These are phyloP conservation scores for Amborella trichopoda DNA, from an alignment of 164 flowering plant genomes.

Conservation along the genomic window DNA sequence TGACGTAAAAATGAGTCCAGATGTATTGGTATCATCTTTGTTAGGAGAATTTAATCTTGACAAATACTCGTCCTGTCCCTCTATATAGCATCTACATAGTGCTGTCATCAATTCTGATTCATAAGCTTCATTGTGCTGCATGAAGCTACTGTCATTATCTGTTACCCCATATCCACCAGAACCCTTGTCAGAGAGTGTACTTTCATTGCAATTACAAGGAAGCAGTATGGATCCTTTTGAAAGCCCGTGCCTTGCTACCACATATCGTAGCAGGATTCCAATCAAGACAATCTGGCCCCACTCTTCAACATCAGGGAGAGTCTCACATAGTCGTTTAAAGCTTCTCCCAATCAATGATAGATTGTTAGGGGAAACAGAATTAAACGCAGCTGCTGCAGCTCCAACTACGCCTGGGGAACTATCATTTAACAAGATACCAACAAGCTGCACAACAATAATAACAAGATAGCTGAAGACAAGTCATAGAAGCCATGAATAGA, in stretches of 20 bases:
- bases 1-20: constrained; percentile 19
- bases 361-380: constrained; percentile 71
- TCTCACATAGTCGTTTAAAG: constrained; percentile 65
- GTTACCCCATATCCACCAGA: constrained; percentile 14
- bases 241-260: constrained; percentile 78
- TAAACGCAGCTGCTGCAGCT: constrained; percentile 93
- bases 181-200: constrained; percentile 22
- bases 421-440: constrained; percentile 65
- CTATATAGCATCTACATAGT: constrained; percentile 67
- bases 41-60: constrained; percentile 32
- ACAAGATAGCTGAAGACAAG: not conserved
- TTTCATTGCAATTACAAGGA: constrained; percentile 18
- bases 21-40: constrained; percentile 5
- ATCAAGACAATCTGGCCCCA: constrained; percentile 92
- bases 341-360: constrained; percentile 58
- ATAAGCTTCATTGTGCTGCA: constrained; percentile 5
- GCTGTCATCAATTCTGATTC: constrained; percentile 28
- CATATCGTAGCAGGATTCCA: constrained; percentile 79
- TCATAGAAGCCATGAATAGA: not conserved
- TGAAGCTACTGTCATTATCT: constrained; percentile 14
- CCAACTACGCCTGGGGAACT: constrained; percentile 93
- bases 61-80: constrained; percentile 79
- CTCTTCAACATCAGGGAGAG: constrained; percentile 95
- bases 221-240: constrained; percentile 65
- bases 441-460: constrained; percentile 44